A percentile compares a stretch with the other conserved stretches of the same genome.
Evolutionary conservation across 2,329 filamentous ascomycete genomes (phyloP).

Genomic region (Botrytis byssoidea): DNA sequence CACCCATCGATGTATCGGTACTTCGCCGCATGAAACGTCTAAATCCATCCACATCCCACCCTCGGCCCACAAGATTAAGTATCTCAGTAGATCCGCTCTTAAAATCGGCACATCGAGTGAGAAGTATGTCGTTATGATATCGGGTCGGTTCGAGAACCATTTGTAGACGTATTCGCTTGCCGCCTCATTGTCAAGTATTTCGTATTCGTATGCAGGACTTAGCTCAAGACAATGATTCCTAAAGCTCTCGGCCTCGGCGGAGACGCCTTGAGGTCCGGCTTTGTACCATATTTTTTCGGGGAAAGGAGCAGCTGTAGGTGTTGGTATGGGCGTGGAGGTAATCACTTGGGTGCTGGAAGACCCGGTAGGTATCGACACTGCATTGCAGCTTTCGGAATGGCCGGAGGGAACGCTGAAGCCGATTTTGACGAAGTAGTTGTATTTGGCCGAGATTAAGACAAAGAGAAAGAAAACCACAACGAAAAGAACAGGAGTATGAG

Average conservation of each 20-base stretch:
- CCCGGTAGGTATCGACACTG: not conserved
- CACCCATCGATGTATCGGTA: constrained; percentile 37
- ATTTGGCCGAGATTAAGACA: rapidly evolving
- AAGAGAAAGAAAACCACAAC: not conserved
- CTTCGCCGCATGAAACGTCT: not conserved
- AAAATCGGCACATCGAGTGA: not conserved
- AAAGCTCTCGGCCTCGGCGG: not conserved
- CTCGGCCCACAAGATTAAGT: not conserved
- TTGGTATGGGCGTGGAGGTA: not conserved
- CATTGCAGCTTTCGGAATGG: not conserved
- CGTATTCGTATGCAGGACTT: not conserved
- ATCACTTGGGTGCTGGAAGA: not conserved
- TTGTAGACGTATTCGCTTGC: not conserved
- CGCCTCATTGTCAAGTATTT: not conserved
- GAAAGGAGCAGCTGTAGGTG: not conserved
- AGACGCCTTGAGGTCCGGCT: not conserved
- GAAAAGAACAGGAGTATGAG: not conserved
- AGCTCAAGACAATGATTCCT: not conserved
- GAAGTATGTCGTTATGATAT: not conserved
- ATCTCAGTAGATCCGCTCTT: not conserved
- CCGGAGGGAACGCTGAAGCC: not conserved
- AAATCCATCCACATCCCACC: constrained; percentile 1
- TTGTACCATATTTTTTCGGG: not conserved
- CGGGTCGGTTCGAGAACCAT: not conserved
- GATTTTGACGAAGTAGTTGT: not conserved